Evolutionary conservation across 345 rosid genomes (phyloP).

Genomic region (Linum trigynum): DNA sequence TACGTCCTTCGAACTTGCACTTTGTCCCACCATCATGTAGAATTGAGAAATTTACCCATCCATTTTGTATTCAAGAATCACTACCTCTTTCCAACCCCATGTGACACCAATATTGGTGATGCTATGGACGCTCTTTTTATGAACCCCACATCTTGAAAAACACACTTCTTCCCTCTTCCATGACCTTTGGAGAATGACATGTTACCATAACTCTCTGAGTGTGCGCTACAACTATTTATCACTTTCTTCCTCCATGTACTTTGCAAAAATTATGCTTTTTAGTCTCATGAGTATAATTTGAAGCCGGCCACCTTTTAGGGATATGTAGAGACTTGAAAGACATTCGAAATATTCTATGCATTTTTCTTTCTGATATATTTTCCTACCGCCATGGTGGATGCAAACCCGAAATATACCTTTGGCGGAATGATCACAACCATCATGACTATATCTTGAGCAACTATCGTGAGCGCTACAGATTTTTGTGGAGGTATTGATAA

Average conservation of each 20-base stretch:
- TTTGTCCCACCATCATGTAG: constrained; percentile 99
- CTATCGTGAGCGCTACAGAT: constrained; percentile 96
- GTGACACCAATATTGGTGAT: constrained; percentile 96
- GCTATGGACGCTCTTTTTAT: constrained; percentile 94
- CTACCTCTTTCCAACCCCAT: constrained; percentile 98
- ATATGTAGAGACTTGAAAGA: constrained; percentile 87
- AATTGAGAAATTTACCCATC: constrained; percentile 81
- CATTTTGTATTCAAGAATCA: constrained; percentile 73
- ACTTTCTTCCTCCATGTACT: constrained; percentile 96
- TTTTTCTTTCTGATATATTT: constrained; percentile 78
- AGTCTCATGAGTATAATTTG: constrained; percentile 82
- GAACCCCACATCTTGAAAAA: constrained; percentile 67
- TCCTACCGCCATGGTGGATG: constrained; percentile 94
- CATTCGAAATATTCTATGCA: constrained; percentile 95
- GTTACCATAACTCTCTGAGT: constrained; percentile 95
- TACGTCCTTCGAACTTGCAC: constrained; percentile 73
- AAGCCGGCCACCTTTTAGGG: constrained; percentile 89
- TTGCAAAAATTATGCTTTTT: constrained; percentile 93
- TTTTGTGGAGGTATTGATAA: constrained; percentile 89
- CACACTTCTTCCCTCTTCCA: constrained; percentile 94
- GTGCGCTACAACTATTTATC: constrained; percentile 64
- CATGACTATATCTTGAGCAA: constrained; percentile 77
- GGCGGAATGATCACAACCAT: constrained; percentile 82
- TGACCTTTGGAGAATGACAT: constrained; percentile 93
- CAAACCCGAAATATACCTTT: constrained; percentile 92